Evolutionary conservation across 495 filamentous ascomycete genomes (phyloP).

Genomic region (Hyaloscypha variabilis): DNA sequence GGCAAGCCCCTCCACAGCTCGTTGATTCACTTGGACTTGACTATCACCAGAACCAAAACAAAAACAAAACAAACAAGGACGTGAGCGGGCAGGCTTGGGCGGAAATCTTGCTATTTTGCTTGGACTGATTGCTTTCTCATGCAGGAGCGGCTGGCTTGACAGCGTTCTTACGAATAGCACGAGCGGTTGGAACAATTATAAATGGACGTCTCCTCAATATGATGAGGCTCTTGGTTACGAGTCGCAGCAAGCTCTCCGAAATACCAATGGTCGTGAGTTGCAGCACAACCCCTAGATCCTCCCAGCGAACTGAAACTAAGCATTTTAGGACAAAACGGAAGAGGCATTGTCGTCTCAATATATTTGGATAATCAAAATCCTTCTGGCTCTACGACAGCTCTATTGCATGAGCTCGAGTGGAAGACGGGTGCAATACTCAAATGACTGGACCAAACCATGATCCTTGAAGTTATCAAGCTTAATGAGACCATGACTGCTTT

Average conservation of each 20-base stretch:
- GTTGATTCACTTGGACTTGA: conserved; percentile 1
- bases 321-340: background rate
- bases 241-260: too few species aligned
- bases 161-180: conserved; percentile 17
- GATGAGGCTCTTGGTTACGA: too few species aligned
- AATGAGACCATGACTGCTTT: too few species aligned
- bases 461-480: too few species aligned
- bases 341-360: conserved; percentile 27
- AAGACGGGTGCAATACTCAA: conserved; percentile 5
- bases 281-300: too few species aligned
- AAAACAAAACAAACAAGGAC: background rate
- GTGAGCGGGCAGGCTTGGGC: too few species aligned
- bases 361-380: conserved; percentile 29
- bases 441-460: background rate
- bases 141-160: conserved; percentile 2
- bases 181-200: too few species aligned
- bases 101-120: conserved; percentile 27
- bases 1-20: conserved; percentile 16
- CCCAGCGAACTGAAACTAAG: too few species aligned
- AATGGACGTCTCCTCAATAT: too few species aligned
- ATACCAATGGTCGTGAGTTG: too few species aligned
- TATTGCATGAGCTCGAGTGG: conserved; percentile 20
- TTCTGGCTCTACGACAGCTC: conserved; percentile 9
- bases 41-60: background rate
- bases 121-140: conserved; percentile 29